Conservation (phyloP, 805 yeast species). For the Tetrapisispora phaffii region DNA sequence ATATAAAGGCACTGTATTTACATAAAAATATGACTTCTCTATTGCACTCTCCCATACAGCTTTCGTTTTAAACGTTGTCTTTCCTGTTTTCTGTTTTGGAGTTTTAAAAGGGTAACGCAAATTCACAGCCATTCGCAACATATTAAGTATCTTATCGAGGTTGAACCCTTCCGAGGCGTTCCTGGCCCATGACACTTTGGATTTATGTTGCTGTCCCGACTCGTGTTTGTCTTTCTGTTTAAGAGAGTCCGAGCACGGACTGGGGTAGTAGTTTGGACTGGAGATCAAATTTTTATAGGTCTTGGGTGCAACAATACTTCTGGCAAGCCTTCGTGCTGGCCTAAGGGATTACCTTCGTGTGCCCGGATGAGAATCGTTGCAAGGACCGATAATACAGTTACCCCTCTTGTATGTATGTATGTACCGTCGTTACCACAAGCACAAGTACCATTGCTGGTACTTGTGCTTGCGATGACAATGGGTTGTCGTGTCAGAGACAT, state of each 20-base stretch:
- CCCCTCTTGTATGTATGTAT: too few relatives aligned
- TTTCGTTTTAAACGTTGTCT: too few relatives aligned
- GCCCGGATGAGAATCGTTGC: conserved; percentile 61
- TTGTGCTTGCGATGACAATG: too few relatives aligned
- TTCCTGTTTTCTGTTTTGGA: not conserved
- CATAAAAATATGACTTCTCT: not conserved
- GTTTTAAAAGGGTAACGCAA: conserved; percentile 42
- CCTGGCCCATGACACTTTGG: conserved; percentile 63
- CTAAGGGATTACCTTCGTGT: conserved; percentile 69
- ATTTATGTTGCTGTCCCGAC: conserved; percentile 32
- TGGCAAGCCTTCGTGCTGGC: conserved; percentile 33
- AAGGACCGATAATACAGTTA: conserved; percentile 37
- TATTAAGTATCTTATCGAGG: conserved; percentile 60
- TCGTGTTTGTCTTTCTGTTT: not conserved
- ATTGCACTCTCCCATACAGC: not conserved
- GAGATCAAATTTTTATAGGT: conserved; percentile 46
- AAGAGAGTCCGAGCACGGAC: not conserved
- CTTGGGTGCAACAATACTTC: conserved; percentile 71
- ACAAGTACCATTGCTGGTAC: too few relatives aligned
- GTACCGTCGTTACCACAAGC: too few relatives aligned
- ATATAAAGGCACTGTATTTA: too few relatives aligned
- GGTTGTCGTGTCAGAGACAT: too few relatives aligned
- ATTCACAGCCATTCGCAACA: conserved; percentile 54
- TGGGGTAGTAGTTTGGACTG: conserved; percentile 40
- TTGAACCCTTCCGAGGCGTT: conserved; percentile 53